These are phyloP conservation scores for Plasmodium blacklocki DNA, from an alignment of 169 alveolate genomes.

Conservation along the genomic window DNA sequence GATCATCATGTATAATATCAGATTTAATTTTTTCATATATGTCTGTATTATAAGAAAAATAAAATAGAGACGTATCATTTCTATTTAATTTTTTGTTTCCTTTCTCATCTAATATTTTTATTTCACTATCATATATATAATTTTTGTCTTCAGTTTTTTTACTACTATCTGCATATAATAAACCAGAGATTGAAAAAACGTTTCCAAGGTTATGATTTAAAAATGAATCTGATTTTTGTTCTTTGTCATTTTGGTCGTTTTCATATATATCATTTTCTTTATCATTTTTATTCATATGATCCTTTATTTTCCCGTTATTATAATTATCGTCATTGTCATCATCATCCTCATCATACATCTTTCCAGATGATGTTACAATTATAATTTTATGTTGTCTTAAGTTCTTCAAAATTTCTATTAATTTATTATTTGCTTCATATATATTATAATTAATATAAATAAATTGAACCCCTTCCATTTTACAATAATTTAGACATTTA, in stretches of 20 bases:
- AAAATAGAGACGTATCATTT: slow-evolving; percentile 16
- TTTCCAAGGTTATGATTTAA: slow-evolving; percentile 16
- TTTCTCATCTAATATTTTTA: not conserved
- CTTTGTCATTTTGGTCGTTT: too few relatives aligned
- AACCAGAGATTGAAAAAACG: slow-evolving; percentile 34
- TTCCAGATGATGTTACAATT: slow-evolving; percentile 9
- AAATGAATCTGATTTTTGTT: not conserved
- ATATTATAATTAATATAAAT: slow-evolving; percentile 40
- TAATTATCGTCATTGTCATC: not conserved
- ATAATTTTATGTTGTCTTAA: slow-evolving; percentile 5
- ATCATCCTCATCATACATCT: not conserved
- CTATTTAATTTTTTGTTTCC: not conserved
- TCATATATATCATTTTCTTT: too few relatives aligned
- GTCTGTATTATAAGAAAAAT: slow-evolving; percentile 1
- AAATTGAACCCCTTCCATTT: slow-evolving; percentile 13
- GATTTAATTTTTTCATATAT: not conserved
- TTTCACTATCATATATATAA: not conserved
- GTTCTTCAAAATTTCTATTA: slow-evolving; percentile 21
- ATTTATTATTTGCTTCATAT: slow-evolving; percentile 24
- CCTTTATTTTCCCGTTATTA: not conserved
- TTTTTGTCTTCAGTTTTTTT: not conserved
- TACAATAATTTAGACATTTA: slow-evolving; percentile 47
- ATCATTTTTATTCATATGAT: not conserved
- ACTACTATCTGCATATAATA: not conserved
- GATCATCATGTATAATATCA: not conserved